Evolutionary conservation across 2,329 filamentous ascomycete species (phyloP), one percentile per base, ranked within the genome.

Genomic region (Phyllosticta citriasiana): DNA sequence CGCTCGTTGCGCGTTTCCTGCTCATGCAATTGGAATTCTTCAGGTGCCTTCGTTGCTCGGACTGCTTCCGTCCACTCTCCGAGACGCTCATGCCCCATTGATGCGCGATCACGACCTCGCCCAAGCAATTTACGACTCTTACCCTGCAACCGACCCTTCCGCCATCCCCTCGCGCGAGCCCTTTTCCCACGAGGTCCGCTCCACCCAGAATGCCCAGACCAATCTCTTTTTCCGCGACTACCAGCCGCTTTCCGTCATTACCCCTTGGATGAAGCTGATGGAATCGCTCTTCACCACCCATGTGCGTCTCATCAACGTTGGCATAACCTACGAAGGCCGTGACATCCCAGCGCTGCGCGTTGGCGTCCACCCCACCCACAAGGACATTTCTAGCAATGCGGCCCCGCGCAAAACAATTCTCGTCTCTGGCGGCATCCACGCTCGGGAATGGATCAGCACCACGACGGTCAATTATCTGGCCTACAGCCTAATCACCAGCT

Each of bases 371-470:
- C 76, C 80, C 70, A 67, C 78, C 54, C 69, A 78, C 59, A 69
- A 80, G 27, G 73, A 80, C 6, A 68, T 76, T 2, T 69, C 73
- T 3, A 47, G 12, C 40, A 47, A 47, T 47, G 40, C 14, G 40
- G 68, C 70, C 12, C 80, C 78, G 4, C 84, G 89, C 57, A 90
- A 90, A 72, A 93, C 89, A 0, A 84, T 96, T 61, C 78, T 96
- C 57, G 79, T 99, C 22, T 86, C 86, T 3, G 94, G 91, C 59
- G 93, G 93, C 56, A 81, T 89, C n/a, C 94, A 97, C 73, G 93
- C 92, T 2, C 84, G 94, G 47, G 94, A 99, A 78, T 99, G 94
- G 94, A 96, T 99, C 66, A 90, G 91, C 55, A 91, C 88, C 0
- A 94, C 88, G 68, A 96, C 91, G 0, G 90, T 95, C 58, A 95